Conservation (phyloP, 2,329 filamentous ascomycete species). For the Colletotrichum melonis region DNA sequence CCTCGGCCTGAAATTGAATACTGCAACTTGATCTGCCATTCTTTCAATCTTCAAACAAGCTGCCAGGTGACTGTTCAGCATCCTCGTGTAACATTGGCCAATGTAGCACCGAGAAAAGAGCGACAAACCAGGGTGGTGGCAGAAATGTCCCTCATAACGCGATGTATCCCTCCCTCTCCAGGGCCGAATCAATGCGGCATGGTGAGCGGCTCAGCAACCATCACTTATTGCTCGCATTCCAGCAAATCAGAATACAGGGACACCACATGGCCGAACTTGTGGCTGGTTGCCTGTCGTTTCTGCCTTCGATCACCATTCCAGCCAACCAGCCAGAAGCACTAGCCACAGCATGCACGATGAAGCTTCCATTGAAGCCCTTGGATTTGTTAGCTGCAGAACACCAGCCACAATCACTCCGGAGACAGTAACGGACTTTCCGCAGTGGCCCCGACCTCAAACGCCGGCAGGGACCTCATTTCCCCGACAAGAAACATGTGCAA, state of each 20-base stretch:
- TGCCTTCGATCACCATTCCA: not conserved
- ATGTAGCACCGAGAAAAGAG: conserved; percentile 22
- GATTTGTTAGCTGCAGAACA: not conserved
- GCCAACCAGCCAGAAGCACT: conserved; percentile 18
- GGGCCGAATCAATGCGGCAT: not conserved
- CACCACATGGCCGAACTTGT: conserved; percentile 3
- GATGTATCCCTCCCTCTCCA: not conserved
- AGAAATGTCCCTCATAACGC: not conserved
- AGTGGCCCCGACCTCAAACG: not conserved
- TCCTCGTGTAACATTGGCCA: not conserved
- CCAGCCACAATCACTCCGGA: conserved; percentile 21
- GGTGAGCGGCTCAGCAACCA: conserved; percentile 2
- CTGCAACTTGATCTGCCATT: not conserved
- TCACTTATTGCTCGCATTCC: not conserved
- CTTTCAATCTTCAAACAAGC: not conserved
- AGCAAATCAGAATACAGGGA: conserved; percentile 5
- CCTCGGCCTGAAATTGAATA: not conserved
- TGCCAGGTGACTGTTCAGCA: not conserved
- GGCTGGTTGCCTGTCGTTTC: conserved; percentile 17
- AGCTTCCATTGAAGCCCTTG: not conserved
- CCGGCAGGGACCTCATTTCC: not conserved
- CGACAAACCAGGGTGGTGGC: conserved; percentile 7
- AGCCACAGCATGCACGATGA: conserved; percentile 18
- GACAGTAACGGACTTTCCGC: conserved; percentile 6
- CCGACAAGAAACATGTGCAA: not conserved